A percentile compares a stretch with the other conserved stretches of the same genome.
These are phyloP conservation scores for Hirschioporus abietinus DNA, from an alignment of 768 basidiomycete genomes.

Conservation along the genomic window DNA sequence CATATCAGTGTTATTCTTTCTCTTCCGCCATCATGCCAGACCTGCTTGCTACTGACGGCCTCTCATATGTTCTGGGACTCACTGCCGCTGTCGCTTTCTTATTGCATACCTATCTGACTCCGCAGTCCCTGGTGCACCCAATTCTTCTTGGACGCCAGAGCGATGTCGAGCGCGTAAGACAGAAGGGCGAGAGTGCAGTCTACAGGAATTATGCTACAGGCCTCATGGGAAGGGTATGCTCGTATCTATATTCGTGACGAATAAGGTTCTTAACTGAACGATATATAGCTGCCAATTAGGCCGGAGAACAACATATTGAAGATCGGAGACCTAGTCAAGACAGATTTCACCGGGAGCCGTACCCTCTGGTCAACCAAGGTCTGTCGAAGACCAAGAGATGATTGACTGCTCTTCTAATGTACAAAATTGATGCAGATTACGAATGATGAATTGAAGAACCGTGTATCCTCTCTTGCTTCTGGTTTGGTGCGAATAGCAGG, in stretches of 20 bases:
- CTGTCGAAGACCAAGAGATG: conserved; percentile 10
- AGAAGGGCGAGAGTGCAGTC: conserved; percentile 77
- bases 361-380: conserved; percentile 82
- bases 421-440: conserved; percentile 42
- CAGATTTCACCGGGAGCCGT: conserved; percentile 60
- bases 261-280: background rate
- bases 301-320: conserved; percentile 70
- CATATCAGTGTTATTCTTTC: background rate
- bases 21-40: conserved; percentile 27
- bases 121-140: conserved; percentile 87
- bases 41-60: conserved; percentile 70
- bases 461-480: conserved; percentile 66
- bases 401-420: background rate
- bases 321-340: conserved; percentile 59
- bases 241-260: conserved; percentile 4
- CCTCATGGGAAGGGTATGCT: conserved; percentile 71
- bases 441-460: conserved; percentile 64
- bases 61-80: conserved; percentile 71
- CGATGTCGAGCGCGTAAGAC: conserved; percentile 78
- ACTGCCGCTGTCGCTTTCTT: conserved; percentile 73
- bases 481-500: conserved; percentile 57
- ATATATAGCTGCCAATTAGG: conserved; percentile 59
- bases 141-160: conserved; percentile 89
- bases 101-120: conserved; percentile 72
- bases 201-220: conserved; percentile 91